Conservation (phyloP, 176 grass and related monocot species). For the Juncus inflexus region DNA sequence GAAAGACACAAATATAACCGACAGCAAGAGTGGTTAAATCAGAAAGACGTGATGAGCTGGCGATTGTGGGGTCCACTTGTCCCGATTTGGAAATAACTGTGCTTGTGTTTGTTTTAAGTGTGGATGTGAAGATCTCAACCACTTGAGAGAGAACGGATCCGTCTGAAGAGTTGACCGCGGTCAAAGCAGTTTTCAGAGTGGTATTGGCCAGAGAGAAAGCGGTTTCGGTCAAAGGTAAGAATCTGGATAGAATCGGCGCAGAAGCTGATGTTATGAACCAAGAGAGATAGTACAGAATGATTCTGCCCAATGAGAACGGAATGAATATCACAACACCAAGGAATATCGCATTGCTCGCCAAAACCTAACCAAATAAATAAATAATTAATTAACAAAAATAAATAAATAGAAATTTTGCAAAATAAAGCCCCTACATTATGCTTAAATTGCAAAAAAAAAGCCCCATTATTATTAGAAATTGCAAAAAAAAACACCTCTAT, state of each 20-base stretch:
- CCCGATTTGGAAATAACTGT: conserved; percentile 40
- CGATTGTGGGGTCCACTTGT: conserved; percentile 48
- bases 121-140: conserved; percentile 65
- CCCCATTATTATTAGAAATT: too few species aligned
- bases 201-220: conserved; percentile 80
- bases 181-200: conserved; percentile 73
- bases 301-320: conserved; percentile 95
- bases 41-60: conserved; percentile 69
- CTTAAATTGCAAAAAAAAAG: too few species aligned
- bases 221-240: conserved; percentile 74
- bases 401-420: not conserved
- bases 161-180: conserved; percentile 46
- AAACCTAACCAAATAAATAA: conserved; percentile 53
- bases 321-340: conserved; percentile 90
- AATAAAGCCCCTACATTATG: not conserved
- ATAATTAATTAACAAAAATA: not conserved
- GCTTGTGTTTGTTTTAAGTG: conserved; percentile 66
- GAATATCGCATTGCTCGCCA: conserved; percentile 99
- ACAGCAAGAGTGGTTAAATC: conserved; percentile 88
- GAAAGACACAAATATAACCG: conserved; percentile 86
- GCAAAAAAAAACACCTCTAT: too few species aligned
- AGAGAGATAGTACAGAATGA: conserved; percentile 81
- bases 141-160: conserved; percentile 67
- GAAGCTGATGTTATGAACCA: conserved; percentile 97
- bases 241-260: conserved; percentile 66